Evolutionary conservation across 768 basidiomycete genomes (phyloP).

Genomic region (Termitomyces sp.): DNA sequence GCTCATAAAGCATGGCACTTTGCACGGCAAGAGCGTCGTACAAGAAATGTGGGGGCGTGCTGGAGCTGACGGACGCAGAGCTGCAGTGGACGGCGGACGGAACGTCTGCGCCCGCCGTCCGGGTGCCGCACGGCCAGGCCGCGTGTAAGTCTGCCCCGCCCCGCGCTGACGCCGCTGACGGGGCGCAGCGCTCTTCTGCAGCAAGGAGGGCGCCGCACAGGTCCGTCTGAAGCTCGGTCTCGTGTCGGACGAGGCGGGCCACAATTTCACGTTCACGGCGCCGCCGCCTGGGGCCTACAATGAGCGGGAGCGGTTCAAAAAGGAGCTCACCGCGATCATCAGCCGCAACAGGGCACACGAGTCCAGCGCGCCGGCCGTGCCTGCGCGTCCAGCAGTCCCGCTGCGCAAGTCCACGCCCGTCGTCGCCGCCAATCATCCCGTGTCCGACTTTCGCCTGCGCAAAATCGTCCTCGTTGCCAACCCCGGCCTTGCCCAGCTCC

Average conservation of each 20-base stretch:
- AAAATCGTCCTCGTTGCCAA: slow-evolving; percentile 77
- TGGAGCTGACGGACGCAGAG: slow-evolving; percentile 68
- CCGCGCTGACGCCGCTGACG: slow-evolving; percentile 10
- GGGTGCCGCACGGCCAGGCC: slow-evolving; percentile 54
- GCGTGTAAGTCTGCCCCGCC: slow-evolving; percentile 43
- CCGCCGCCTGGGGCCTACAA: slow-evolving; percentile 54
- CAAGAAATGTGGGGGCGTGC: slow-evolving; percentile 75
- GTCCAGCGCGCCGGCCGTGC: too few relatives aligned
- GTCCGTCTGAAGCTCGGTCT: slow-evolving; percentile 74
- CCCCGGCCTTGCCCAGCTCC: slow-evolving; percentile 73
- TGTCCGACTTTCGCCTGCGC: slow-evolving; percentile 65
- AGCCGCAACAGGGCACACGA: slow-evolving; percentile 55
- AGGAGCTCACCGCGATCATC: slow-evolving; percentile 72
- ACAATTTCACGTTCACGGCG: slow-evolving; percentile 79
- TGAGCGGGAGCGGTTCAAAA: slow-evolving; percentile 83
- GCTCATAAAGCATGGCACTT: too few relatives aligned
- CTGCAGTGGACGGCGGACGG: slow-evolving; percentile 81
- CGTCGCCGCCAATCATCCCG: slow-evolving; percentile 51
- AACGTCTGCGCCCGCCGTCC: slow-evolving; percentile 57
- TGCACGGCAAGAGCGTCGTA: slow-evolving; percentile 76
- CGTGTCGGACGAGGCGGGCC: slow-evolving; percentile 62
- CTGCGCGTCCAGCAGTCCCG: too few relatives aligned
- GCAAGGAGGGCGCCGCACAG: slow-evolving; percentile 77
- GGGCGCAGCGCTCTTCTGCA: slow-evolving; percentile 84
- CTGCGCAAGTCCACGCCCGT: slow-evolving; percentile 44